phyloP scores from a whole-genome alignment of 441 rosid genomes.

The Erysimum cheiri region DNA sequence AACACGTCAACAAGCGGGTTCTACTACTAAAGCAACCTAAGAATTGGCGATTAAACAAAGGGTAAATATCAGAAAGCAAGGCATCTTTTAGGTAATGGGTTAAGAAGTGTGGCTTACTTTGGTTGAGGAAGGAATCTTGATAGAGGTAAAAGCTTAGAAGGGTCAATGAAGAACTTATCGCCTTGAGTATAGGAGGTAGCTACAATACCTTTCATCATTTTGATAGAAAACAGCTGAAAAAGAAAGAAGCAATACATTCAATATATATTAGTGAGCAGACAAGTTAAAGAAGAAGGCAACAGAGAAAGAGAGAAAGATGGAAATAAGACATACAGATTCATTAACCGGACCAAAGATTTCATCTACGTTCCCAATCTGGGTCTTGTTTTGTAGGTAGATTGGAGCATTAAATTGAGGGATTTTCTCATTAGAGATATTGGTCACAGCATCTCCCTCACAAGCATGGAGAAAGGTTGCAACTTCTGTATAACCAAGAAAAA shows the following conservation, averaged over 20 bases:
- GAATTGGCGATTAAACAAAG: constrained; percentile 9
- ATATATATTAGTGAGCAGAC: constrained; percentile 10
- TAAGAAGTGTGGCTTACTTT: constrained; percentile 59
- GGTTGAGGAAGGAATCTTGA: constrained; percentile 89
- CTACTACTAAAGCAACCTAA: neutral
- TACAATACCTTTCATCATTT: constrained; percentile 95
- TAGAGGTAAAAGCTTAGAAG: constrained; percentile 79
- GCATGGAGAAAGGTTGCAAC: constrained; percentile 82
- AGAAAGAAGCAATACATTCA: neutral
- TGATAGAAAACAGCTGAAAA: constrained; percentile 77
- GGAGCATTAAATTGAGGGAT: constrained; percentile 90
- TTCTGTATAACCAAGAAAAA: constrained; percentile 53
- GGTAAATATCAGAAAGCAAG: neutral
- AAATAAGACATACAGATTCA: constrained; percentile 66
- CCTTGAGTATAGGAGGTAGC: constrained; percentile 78
- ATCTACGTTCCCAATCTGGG: constrained; percentile 94
- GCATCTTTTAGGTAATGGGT: neutral
- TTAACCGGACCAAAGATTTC: constrained; percentile 97
- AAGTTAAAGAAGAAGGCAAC: neutral
- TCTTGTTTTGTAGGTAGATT: constrained; percentile 84
- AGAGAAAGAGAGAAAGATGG: neutral
- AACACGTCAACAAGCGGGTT: constrained; percentile 4
- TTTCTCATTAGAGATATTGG: constrained; percentile 80
- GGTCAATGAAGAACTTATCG: constrained; percentile 89
- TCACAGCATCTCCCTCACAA: constrained; percentile 95